Base-by-base conservation (phyloP, 257 asterid genomes). In the Scutellaria minor region DNA sequence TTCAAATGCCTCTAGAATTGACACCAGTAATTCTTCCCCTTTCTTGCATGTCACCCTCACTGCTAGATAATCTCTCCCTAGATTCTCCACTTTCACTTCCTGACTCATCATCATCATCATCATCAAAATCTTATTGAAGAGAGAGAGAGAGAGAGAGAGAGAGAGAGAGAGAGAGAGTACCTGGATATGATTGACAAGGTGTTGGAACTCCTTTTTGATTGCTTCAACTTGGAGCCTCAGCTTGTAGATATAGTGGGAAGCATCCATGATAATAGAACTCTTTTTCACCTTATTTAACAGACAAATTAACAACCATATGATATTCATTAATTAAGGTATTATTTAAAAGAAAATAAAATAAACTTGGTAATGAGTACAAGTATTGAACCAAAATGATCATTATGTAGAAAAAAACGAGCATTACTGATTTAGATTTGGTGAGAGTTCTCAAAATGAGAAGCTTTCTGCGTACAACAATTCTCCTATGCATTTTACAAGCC, bases 41-140 rank as follows among this genome's bases (percentile, higher is more conserved):
- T 84, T 85, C 88, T 85, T 92, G 89, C 98, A 86, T 15, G 79
- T 81, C 58, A 90, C 81, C 76, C 59, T 86, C 39, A 90, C 88
- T 40, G 52, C 0, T 7, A 82, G 18, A 59, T 70, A 81, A 56
- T 74, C 84, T 35, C 57, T 46, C 71, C 82, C 94, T n/a, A 84
- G 2, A 73, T 86, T 88, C 83, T 90, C 98, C 47, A 92, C 94
- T 69, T 82, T 84, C 88, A 92, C 96, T 55, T 88, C 92, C 96
- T n/a, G n/a, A n/a, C n/a, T n/a, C n/a, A n/a, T n/a, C n/a, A n/a
- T n/a, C n/a, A n/a, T n/a, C n/a, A n/a, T n/a, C 31, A 9, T 8
- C 41, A 68, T 58, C 66, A 70, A 63, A 40, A 62, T n/a, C 24
- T 67, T n/a, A 20, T 67, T 35, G 5, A 37, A 3, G 72, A 67